Evolutionary conservation across 805 yeast species (phyloP), one percentile per base, ranked within the genome.

Genomic region (Lipomyces orientalis): DNA sequence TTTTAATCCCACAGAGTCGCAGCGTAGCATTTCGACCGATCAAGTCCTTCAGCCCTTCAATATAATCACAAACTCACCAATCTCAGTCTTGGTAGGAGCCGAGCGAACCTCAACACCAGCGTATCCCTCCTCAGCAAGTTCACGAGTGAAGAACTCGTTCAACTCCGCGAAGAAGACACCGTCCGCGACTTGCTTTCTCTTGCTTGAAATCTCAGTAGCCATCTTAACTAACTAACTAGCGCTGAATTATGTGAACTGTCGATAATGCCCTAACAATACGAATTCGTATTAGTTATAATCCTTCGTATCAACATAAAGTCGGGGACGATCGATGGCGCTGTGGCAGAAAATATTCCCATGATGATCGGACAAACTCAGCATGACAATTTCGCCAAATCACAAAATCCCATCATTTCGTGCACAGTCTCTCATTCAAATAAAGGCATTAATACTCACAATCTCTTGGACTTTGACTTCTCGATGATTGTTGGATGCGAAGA

Each of bases 91-190:
- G 87, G 94, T 85, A 84, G 98, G 95, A 82, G 98, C 92, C 81
- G 91, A 91, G 87, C 98, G 91, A 83, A 95, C 97, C 87, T 95
- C 99, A 81, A 95, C 97, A 87, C 99, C 99, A 80, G 99, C 95
- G 89, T 95, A 95, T 83, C 99, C 99, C 86, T 95, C 97, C 88
- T 95, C 99, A 79, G 99, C 97, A 81, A 95, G 90, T 86, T 95
- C 99, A 88, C 99, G 94, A 89, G 98, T 92, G 93, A 95, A 95
- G 95, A 95, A 95, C 88, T 95, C 99, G 89, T 95, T 95, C 82
- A 95, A 87, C 88, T 95, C 99, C 85, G 99, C 99, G 97, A 90
- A 95, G 89, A 95, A 92, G 81, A 95, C 99, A 91, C 99, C 99
- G 89, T 95, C 99, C 85, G 97, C 97, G 83, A 95, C 98, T 82